Percentiles rank a stretch among this genome's conserved stretches.
Evolutionary conservation across 257 asterid genomes (phyloP).

Genomic region (Echites panduratus): DNA sequence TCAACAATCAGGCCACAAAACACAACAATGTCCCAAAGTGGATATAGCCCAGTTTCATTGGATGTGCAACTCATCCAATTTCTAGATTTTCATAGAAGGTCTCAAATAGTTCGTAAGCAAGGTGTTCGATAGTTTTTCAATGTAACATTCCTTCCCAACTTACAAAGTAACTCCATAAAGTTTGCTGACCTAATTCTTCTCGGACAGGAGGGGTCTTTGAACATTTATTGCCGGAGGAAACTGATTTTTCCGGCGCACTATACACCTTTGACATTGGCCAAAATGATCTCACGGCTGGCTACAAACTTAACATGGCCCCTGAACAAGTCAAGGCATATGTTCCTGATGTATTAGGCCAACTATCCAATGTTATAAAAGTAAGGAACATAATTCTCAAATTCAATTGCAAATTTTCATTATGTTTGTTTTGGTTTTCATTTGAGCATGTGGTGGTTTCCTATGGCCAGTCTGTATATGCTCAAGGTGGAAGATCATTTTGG

Average conservation of each 20-base stretch:
- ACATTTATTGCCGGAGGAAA: constrained; percentile 41
- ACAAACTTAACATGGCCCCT: constrained; percentile 52
- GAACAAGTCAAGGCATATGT: constrained; percentile 67
- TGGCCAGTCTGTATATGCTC: constrained; percentile 35
- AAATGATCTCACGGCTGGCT: constrained; percentile 79
- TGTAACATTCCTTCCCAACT: not conserved
- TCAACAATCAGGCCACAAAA: constrained; percentile 79
- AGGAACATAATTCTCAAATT: not conserved
- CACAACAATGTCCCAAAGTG: constrained; percentile 66
- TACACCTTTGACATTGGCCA: constrained; percentile 82
- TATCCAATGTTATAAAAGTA: constrained; percentile 54
- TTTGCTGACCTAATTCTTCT: not conserved
- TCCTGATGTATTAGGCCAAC: constrained; percentile 52
- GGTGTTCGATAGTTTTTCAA: constrained; percentile 23
- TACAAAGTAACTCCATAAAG: too few species aligned
- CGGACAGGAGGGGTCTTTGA: constrained; percentile 29
- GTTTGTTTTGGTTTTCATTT: not conserved
- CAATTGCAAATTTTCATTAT: not conserved
- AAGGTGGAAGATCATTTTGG: constrained; percentile 70
- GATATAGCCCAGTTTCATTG: constrained; percentile 72
- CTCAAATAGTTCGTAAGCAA: constrained; percentile 39
- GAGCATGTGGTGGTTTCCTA: not conserved
- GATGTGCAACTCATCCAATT: constrained; percentile 52
- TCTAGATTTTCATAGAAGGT: constrained; percentile 51
- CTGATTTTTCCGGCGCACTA: constrained; percentile 40